Evolutionary conservation across 768 basidiomycete species (phyloP), one percentile per base, ranked within the genome.

Genomic region (Naematelia encephala): DNA sequence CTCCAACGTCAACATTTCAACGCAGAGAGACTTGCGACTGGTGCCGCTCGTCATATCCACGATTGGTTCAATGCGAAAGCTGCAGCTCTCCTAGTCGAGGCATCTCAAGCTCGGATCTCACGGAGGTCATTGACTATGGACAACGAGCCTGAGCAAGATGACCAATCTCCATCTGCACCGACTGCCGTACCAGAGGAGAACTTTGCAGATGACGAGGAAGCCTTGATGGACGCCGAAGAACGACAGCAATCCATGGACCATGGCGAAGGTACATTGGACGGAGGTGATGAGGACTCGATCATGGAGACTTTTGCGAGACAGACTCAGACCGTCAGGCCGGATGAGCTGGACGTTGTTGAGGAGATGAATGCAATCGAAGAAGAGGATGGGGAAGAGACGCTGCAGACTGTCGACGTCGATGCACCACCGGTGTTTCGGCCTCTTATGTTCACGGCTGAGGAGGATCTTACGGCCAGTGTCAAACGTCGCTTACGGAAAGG

Each of bases 51-150:
- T 46, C 67, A 71, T 59, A 57, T 69, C 5, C 69, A 70, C 51
- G 69, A 71, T 54, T 78, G 76, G 96, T 85, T 98, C 77, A 84
- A 91, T 55, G 92, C 90, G 5, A 91, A 96, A 62, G 87, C 91
- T 0, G 93, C 93, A 10, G 86, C 93, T 67, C 81, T 85, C 26
- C 88, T 99, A 28, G 62, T 68, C 21, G 66, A 76, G 64, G 60
- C 73, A 21, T 70, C 69, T 22, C 71, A 63, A 54, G 66, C 48
- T n/a, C 59, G 27, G 54, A 67, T 44, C 29, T 78, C 27, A 72
- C 74, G 46, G 62, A 51, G 29, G 54, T 51, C 64, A 39, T 42
- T 64, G 3, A 56, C 59, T 5, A 61, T 75, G 55, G 68, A 79
- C 43, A 74, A 68, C 53, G 64, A 69, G 28, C 67, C 69, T 8